Percentiles rank a stretch among this genome's conserved stretches.
These are phyloP conservation scores for Lentinus brumalis DNA, from an alignment of 768 basidiomycete genomes.

Conservation along the genomic window DNA sequence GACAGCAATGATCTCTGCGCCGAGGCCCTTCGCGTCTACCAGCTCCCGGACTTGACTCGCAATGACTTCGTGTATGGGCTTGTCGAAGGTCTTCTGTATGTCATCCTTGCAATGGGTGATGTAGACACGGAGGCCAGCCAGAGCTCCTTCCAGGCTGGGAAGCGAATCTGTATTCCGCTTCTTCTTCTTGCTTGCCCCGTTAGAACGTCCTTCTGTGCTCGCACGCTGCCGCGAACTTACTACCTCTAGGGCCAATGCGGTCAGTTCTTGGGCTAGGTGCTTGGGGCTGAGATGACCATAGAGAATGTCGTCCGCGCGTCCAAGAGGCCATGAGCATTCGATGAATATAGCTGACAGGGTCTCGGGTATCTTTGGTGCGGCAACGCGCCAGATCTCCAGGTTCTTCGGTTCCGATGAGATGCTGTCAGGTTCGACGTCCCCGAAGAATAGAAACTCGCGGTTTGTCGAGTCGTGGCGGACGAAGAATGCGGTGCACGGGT, in stretches of 20 bases:
- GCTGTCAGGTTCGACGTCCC: slow-evolving; percentile 89
- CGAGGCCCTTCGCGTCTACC: slow-evolving; percentile 63
- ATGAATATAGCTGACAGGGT: slow-evolving; percentile 83
- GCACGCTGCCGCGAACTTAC: slow-evolving; percentile 41
- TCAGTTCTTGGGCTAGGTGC: slow-evolving; percentile 76
- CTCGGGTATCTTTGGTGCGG: slow-evolving; percentile 74
- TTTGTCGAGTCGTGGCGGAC: slow-evolving; percentile 62
- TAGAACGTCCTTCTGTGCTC: neutral
- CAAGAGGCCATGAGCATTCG: slow-evolving; percentile 88
- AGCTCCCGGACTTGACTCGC: slow-evolving; percentile 69
- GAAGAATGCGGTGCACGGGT: slow-evolving; percentile 86
- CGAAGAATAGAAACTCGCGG: slow-evolving; percentile 89
- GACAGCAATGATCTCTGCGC: slow-evolving; percentile 68
- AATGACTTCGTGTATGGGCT: slow-evolving; percentile 66
- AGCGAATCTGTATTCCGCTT: slow-evolving; percentile 33
- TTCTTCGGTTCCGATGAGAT: slow-evolving; percentile 64
- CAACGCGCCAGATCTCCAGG: slow-evolving; percentile 75
- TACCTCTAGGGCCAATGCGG: slow-evolving; percentile 68
- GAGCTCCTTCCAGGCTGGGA: slow-evolving; percentile 50
- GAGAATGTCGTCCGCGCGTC: slow-evolving; percentile 63
- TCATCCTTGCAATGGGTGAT: slow-evolving; percentile 89
- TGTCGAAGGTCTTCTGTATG: slow-evolving; percentile 47
- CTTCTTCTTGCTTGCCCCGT: slow-evolving; percentile 38
- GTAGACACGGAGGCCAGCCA: slow-evolving; percentile 68
- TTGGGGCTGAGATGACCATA: slow-evolving; percentile 89